These are phyloP conservation scores for Oryza rufipogon DNA, from an alignment of 176 grass and related monocot genomes.

Conservation along the genomic window DNA sequence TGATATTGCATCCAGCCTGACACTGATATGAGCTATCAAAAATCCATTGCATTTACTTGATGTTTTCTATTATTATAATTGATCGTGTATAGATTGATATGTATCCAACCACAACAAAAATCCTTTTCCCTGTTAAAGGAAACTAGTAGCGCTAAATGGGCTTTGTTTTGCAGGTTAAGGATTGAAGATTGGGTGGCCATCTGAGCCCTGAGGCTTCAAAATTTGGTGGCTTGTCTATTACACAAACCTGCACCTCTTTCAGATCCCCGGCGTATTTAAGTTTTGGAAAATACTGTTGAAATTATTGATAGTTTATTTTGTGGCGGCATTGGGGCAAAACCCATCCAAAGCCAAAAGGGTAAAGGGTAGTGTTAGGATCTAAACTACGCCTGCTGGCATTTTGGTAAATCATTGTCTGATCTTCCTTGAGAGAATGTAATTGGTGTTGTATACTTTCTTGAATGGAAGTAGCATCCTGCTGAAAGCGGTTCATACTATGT, in stretches of 20 bases:
- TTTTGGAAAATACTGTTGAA: neutral
- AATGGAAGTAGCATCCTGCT: conserved; percentile 21
- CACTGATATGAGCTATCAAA: neutral
- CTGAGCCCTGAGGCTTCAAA: neutral
- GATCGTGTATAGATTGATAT: neutral
- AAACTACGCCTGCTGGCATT: neutral
- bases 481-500: conserved; percentile 20
- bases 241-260: neutral
- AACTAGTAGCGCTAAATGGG: conserved; percentile 1
- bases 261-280: neutral
- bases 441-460: conserved; percentile 24
- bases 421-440: conserved; percentile 4
- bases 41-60: neutral
- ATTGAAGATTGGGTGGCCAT: neutral
- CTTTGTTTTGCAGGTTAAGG: conserved; percentile 28
- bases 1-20: neutral
- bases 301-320: conserved; percentile 3
- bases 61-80: neutral
- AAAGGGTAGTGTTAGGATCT: neutral
- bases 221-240: conserved; percentile 12
- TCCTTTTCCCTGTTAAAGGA: neutral
- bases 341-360: neutral
- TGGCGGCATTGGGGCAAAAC: neutral
- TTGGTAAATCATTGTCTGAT: conserved; percentile 17
- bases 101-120: neutral